Conservation (phyloP, 2,329 filamentous ascomycete species). For the Parastagonospora nodorum region DNA sequence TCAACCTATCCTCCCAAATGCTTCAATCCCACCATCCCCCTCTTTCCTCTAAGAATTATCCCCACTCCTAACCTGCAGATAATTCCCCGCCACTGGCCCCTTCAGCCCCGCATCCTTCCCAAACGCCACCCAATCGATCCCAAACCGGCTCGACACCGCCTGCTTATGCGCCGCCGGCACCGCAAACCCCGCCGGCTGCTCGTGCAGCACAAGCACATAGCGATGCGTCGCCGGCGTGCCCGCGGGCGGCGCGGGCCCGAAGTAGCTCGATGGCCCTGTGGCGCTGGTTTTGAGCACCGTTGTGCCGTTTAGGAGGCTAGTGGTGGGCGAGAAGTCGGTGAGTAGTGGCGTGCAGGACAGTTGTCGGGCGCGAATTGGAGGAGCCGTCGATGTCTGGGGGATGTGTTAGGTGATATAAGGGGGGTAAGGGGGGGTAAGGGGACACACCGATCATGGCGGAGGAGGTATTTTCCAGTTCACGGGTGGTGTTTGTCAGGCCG, state of each 20-base stretch:
- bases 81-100: constrained; percentile 26
- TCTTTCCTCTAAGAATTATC: constrained; percentile 21
- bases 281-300: constrained; percentile 31
- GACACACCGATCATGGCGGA: constrained; percentile 36
- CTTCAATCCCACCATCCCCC: not conserved
- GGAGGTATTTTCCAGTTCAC: constrained; percentile 33
- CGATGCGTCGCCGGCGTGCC: constrained; percentile 36
- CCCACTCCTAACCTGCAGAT: constrained; percentile 31
- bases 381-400: constrained; percentile 12
- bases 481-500: constrained; percentile 25
- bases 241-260: constrained; percentile 36
- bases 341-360: constrained; percentile 39
- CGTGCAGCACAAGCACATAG: constrained; percentile 38
- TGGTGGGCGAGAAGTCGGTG: constrained; percentile 28
- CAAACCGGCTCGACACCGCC: constrained; percentile 23
- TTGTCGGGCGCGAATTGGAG: constrained; percentile 16
- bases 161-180: constrained; percentile 26
- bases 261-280: constrained; percentile 35
- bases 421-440: constrained; percentile 4
- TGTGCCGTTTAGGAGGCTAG: constrained; percentile 28
- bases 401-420: not conserved
- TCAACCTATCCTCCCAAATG: not conserved
- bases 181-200: constrained; percentile 33
- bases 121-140: constrained; percentile 29
- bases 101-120: constrained; percentile 26